These are phyloP conservation scores for Kandelia obovata DNA, from an alignment of 345 rosid genomes.

Conservation along the genomic window DNA sequence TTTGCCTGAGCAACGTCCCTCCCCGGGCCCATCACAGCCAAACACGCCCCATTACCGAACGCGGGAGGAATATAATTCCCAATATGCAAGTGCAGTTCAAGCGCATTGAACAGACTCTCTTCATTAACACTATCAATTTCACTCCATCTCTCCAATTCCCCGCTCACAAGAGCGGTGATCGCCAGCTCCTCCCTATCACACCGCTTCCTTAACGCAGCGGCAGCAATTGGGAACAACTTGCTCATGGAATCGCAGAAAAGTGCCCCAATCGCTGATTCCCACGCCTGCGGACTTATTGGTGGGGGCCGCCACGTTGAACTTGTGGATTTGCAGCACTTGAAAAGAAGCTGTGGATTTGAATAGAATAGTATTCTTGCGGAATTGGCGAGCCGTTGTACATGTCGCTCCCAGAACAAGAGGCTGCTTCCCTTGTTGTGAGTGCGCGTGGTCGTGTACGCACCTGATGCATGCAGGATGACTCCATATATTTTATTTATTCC, in stretches of 20 bases:
- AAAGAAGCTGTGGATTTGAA: conserved; percentile 47
- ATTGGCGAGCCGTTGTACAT: conserved; percentile 49
- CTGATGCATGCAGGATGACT: conserved; percentile 24
- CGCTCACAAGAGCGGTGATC: conserved; percentile 66
- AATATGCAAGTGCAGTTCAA: conserved; percentile 64
- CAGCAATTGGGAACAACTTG: conserved; percentile 36
- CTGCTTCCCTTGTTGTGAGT: conserved; percentile 49
- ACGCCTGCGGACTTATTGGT: conserved; percentile 18
- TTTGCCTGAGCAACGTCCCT: conserved; percentile 69
- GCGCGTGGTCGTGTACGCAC: conserved; percentile 82
- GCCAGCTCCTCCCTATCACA: conserved; percentile 56
- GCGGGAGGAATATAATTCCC: conserved; percentile 48
- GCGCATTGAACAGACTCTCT: conserved; percentile 21
- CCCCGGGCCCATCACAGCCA: conserved; percentile 81
- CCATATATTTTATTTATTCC: too few species aligned
- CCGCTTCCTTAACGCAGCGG: conserved; percentile 29
- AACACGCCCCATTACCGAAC: conserved; percentile 52
- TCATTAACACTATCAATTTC: conserved; percentile 14
- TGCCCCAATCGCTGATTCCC: conserved; percentile 37
- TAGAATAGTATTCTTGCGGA: conserved; percentile 50
- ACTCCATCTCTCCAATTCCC: conserved; percentile 40
- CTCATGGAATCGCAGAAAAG: conserved; percentile 46
- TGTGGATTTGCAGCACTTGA: conserved; percentile 18
- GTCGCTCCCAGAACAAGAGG: conserved; percentile 72
- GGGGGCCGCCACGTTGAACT: background rate